A percentile compares a stretch with the other conserved stretches of the same genome.
phyloP scores from a whole-genome alignment of 2,329 filamentous ascomycete species.

The Talaromyces sp. region DNA sequence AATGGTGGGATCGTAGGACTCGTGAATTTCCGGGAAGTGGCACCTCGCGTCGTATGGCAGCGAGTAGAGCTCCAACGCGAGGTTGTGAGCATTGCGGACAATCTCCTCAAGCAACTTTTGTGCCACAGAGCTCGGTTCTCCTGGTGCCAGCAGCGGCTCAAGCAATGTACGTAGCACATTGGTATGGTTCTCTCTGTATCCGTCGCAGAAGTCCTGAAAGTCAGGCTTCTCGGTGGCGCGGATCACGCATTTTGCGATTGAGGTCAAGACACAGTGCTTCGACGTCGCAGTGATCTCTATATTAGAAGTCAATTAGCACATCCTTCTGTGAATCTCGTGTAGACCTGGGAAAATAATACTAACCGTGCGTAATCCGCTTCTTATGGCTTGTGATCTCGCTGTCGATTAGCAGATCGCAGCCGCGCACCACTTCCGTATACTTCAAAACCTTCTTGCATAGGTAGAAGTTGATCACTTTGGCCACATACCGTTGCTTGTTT shows the following conservation, averaged over 20 bases:
- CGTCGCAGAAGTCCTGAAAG: slow-evolving; percentile 21
- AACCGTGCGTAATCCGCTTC: slow-evolving; percentile 17
- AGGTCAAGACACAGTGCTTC: slow-evolving; percentile 17
- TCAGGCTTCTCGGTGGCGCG: slow-evolving; percentile 15
- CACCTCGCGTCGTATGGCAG: slow-evolving; percentile 22
- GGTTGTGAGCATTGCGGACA: slow-evolving; percentile 22
- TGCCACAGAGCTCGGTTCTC: slow-evolving; percentile 12
- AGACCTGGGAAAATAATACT: not conserved
- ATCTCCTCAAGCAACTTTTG: slow-evolving; percentile 17
- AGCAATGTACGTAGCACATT: slow-evolving; percentile 18
- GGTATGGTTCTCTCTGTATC: slow-evolving; percentile 16
- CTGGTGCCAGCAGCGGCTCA: slow-evolving; percentile 17
- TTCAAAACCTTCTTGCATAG: slow-evolving; percentile 20
- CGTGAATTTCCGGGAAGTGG: slow-evolving; percentile 19
- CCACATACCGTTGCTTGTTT: slow-evolving; percentile 20
- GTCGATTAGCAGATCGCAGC: slow-evolving; percentile 19
- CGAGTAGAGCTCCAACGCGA: slow-evolving; percentile 24
- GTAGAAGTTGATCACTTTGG: slow-evolving; percentile 25
- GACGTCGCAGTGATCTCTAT: slow-evolving; percentile 16
- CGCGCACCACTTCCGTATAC: slow-evolving; percentile 18
- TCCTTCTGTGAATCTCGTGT: not conserved
- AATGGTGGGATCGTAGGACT: slow-evolving; percentile 18
- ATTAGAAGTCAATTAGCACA: not conserved
- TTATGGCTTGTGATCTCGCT: slow-evolving; percentile 18
- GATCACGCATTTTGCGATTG: slow-evolving; percentile 17